Evolutionary conservation across 306 rosid species (phyloP).

Genomic region (Sphenostylis stenocarpa): DNA sequence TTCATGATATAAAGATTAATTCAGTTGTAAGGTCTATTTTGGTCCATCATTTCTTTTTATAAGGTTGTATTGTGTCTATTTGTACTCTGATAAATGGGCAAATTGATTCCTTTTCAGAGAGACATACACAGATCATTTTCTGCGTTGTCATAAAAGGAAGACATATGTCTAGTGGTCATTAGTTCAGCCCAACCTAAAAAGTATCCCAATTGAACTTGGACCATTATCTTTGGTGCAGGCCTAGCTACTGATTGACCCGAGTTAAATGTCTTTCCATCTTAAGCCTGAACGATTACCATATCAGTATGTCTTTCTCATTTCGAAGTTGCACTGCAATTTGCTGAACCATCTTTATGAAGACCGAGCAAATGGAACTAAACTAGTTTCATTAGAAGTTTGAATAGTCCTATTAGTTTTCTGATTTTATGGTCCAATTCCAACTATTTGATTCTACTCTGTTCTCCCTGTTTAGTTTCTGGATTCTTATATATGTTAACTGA

Average conservation of each 20-base stretch:
- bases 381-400: slow-evolving; percentile 4
- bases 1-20: slow-evolving; percentile 2
- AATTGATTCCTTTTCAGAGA: not conserved
- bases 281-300: not conserved
- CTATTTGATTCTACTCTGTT: slow-evolving; percentile 4
- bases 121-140: not conserved
- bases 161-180: slow-evolving; percentile 7
- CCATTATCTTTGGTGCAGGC: slow-evolving; percentile 2
- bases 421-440: slow-evolving; percentile 14
- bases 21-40: not conserved
- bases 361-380: slow-evolving; percentile 13
- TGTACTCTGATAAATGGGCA: not conserved
- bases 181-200: not conserved
- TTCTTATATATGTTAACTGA: not conserved
- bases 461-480: slow-evolving; percentile 5
- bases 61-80: not conserved
- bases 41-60: not conserved
- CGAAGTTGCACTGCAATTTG: not conserved
- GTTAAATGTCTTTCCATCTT: not conserved
- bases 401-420: slow-evolving; percentile 14
- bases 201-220: not conserved
- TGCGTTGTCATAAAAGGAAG: not conserved
- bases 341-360: not conserved
- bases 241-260: slow-evolving; percentile 1
- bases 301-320: slow-evolving; percentile 1